These are phyloP conservation scores for Botrytis hyacinthi DNA, from an alignment of 2,329 filamentous ascomycete genomes.

Conservation along the genomic window DNA sequence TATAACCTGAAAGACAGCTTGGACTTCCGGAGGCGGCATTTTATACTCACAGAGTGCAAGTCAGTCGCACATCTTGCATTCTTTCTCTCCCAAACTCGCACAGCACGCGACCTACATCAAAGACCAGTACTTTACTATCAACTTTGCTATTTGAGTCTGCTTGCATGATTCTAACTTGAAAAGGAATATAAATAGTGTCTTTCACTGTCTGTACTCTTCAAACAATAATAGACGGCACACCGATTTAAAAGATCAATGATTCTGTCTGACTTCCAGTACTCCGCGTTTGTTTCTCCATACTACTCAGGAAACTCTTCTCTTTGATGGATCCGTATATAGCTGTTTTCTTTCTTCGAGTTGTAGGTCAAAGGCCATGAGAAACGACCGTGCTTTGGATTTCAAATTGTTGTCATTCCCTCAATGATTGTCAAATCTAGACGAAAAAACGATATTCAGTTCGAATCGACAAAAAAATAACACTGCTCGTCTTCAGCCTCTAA, in stretches of 20 bases:
- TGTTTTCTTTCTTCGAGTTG: too few species aligned
- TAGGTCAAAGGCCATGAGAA: too few species aligned
- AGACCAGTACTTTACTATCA: neutral
- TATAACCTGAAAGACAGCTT: neutral
- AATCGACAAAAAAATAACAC: neutral
- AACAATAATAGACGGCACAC: too few species aligned
- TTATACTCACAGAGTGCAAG: neutral
- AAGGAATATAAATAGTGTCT: neutral
- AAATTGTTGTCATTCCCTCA: neutral
- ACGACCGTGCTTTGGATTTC: neutral
- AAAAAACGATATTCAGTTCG: fast-evolving
- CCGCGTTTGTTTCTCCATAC: neutral
- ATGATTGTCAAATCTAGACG: neutral
- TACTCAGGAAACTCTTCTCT: neutral
- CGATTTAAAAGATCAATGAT: too few species aligned
- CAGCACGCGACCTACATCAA: neutral
- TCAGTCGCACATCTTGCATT: neutral
- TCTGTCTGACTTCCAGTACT: neutral
- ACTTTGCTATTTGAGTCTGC: fast-evolving
- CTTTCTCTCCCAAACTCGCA: neutral
- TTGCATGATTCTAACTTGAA: fast-evolving
- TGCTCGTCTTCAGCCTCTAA: neutral
- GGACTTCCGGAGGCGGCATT: neutral
- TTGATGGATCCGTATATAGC: too few species aligned
- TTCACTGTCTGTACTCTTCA: neutral